Evolutionary conservation across 1,284 basidiomycete species (phyloP).

Genomic region (Naganishia albida): DNA sequence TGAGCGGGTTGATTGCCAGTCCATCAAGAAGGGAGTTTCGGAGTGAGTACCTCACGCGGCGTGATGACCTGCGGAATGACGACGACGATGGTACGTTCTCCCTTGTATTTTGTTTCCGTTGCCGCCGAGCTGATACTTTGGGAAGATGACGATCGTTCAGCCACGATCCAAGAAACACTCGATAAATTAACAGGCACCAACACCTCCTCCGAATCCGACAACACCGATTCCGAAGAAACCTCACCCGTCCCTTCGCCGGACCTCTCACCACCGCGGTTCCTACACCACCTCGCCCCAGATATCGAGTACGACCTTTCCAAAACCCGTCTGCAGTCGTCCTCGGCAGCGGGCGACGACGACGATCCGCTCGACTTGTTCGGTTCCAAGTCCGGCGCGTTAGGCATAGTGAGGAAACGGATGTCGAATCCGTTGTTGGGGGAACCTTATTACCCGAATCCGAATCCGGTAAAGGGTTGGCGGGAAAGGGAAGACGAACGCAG

Average conservation of each 20-base stretch:
- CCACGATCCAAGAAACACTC: slow-evolving; percentile 3
- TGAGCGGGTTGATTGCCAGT: slow-evolving; percentile 16
- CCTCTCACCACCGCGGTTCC: slow-evolving; percentile 15
- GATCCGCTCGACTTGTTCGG: slow-evolving; percentile 9
- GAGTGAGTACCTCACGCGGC: slow-evolving; percentile 28
- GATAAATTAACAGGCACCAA: not conserved
- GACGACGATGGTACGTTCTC: slow-evolving; percentile 7
- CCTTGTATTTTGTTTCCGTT: not conserved
- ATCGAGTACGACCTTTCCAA: slow-evolving; percentile 11
- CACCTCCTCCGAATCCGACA: not conserved
- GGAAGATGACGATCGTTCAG: not conserved
- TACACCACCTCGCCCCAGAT: slow-evolving; percentile 22
- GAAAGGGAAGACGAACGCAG: slow-evolving; percentile 1
- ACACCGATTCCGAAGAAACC: not conserved
- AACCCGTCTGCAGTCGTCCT: not conserved
- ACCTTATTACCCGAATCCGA: slow-evolving; percentile 33
- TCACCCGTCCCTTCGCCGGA: slow-evolving; percentile 2
- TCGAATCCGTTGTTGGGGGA: slow-evolving; percentile 30
- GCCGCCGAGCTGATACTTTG: not conserved
- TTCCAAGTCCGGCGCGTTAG: not conserved
- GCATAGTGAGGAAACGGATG: slow-evolving; percentile 17
- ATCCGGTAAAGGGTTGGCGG: slow-evolving; percentile 25
- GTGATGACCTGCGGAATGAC: not conserved
- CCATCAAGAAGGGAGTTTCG: slow-evolving; percentile 19
- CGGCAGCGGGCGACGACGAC: not conserved